Evolutionary conservation across 108 stramenopile genomes (phyloP).

Genomic region (Nitzschia putrida): DNA sequence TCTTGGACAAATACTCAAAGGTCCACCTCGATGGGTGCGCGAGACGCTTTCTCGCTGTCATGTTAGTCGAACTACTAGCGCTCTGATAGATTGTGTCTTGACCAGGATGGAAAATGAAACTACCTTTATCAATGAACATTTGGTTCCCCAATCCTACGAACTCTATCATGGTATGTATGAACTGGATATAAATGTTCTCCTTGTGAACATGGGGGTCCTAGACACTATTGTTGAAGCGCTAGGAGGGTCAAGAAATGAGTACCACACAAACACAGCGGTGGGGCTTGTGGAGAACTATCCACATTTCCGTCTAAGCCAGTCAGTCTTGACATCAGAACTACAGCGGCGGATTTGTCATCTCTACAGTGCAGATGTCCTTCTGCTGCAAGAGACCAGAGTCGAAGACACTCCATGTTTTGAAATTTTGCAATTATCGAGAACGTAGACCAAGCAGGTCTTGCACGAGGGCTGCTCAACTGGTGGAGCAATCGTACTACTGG

Average conservation of each 20-base stretch:
- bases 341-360: neutral
- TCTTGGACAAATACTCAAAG: neutral
- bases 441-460: no score
- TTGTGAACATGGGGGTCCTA: neutral
- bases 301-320: neutral
- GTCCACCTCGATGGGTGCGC: neutral
- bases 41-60: neutral
- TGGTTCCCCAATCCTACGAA: neutral
- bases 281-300: neutral
- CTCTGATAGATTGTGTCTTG: neutral
- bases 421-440: neutral
- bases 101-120: neutral
- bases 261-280: neutral
- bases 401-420: neutral
- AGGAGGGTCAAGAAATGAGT: neutral
- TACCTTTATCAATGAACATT: neutral
- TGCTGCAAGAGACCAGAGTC: neutral
- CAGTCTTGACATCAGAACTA: neutral
- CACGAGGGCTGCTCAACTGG: no score
- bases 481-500: no score
- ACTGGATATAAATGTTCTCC: neutral
- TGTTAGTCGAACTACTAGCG: neutral
- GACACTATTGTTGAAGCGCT: neutral
- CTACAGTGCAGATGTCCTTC: neutral
- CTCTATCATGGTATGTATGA: neutral